phyloP scores from a whole-genome alignment of 805 yeast species.

The Candida sithepensis region DNA sequence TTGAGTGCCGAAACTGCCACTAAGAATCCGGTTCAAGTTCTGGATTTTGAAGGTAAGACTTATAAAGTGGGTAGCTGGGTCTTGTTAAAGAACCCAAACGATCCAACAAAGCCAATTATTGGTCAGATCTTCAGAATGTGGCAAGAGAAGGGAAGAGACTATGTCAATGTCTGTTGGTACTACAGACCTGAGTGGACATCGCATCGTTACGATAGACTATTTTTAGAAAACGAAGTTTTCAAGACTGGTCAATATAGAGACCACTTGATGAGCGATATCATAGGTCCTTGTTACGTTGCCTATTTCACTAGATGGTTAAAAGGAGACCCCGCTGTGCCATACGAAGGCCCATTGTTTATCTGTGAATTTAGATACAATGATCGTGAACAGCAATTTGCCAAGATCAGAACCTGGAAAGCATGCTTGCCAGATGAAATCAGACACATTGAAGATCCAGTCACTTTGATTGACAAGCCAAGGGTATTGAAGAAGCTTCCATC shows the following conservation, averaged over 20 bases:
- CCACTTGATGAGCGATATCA: conserved; percentile 81
- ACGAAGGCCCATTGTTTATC: conserved; percentile 81
- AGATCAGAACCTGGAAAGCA: conserved; percentile 97
- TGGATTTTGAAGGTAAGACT: conserved; percentile 65
- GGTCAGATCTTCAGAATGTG: conserved; percentile 93
- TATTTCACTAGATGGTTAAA: conserved; percentile 92
- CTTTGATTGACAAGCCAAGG: conserved; percentile 62
- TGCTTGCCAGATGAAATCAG: conserved; percentile 96
- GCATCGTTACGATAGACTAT: conserved; percentile 83
- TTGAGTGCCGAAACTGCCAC: conserved; percentile 51
- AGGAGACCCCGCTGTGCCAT: conserved; percentile 84
- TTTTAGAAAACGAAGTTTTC: conserved; percentile 91
- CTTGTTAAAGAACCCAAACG: conserved; percentile 80
- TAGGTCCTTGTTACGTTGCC: conserved; percentile 92
- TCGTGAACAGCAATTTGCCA: conserved; percentile 82
- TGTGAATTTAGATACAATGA: conserved; percentile 96
- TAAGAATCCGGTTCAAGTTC: conserved; percentile 69
- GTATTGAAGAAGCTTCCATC: conserved; percentile 74
- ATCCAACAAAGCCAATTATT: conserved; percentile 82
- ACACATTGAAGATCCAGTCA: conserved; percentile 75
- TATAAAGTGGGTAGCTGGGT: conserved; percentile 96
- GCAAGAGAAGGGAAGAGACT: conserved; percentile 80
- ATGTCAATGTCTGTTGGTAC: conserved; percentile 97
- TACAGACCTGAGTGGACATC: conserved; percentile 97
- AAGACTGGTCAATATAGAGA: conserved; percentile 97